These are phyloP conservation scores for Neurospora terricola DNA, from an alignment of 495 filamentous ascomycete genomes.

Conservation along the genomic window DNA sequence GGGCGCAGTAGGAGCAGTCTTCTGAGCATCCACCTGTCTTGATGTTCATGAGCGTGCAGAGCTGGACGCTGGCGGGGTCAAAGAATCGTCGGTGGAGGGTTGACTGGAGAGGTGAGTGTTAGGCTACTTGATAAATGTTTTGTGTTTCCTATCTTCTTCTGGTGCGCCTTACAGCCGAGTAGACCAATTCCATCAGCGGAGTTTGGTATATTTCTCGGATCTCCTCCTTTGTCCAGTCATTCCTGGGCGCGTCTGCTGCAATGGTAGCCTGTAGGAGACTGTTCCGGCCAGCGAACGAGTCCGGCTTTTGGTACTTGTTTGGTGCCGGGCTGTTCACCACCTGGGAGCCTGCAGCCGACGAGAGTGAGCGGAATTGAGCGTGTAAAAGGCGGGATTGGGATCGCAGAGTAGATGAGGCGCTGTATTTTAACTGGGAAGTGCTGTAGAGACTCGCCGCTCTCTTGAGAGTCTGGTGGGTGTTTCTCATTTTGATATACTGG, in stretches of 20 bases:
- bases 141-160: neutral
- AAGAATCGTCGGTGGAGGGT: conserved; percentile 74
- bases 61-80: conserved; percentile 66
- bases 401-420: neutral
- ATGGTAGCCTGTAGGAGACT: conserved; percentile 36
- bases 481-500: neutral
- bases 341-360: neutral
- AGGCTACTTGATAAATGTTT: neutral
- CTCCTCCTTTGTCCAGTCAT: conserved; percentile 70
- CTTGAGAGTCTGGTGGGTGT: neutral
- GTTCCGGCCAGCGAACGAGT: neutral
- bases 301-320: neutral
- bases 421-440: neutral
- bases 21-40: conserved; percentile 86
- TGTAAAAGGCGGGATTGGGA: neutral
- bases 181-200: conserved; percentile 66
- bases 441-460: neutral
- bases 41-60: conserved; percentile 90
- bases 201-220: conserved; percentile 66
- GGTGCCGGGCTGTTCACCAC: neutral
- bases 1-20: conserved; percentile 83
- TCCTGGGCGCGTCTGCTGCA: conserved; percentile 46
- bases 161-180: conserved; percentile 49
- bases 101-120: conserved; percentile 34
- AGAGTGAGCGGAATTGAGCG: neutral